phyloP scores from a whole-genome alignment of 2,329 filamentous ascomycete genomes.

The Aureobasidium sp. region DNA sequence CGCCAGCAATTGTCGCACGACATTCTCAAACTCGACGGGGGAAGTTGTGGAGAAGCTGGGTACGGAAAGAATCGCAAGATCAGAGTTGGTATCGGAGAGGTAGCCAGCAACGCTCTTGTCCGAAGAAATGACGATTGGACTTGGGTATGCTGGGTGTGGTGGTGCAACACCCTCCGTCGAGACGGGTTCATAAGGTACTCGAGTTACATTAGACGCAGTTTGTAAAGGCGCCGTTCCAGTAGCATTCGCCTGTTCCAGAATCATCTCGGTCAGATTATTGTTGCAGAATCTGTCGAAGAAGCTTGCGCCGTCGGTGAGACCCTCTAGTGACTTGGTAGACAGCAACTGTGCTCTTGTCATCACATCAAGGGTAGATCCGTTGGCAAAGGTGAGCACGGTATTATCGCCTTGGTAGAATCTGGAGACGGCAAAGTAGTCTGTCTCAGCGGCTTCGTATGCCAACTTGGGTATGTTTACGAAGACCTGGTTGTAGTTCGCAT shows the following conservation, averaged over 20 bases:
- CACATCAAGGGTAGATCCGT: slow-evolving; percentile 29
- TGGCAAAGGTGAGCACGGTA: slow-evolving; percentile 26
- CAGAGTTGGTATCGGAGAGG: slow-evolving; percentile 29
- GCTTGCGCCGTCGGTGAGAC: slow-evolving; percentile 32
- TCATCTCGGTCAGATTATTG: background rate
- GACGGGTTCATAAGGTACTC: slow-evolving; percentile 10
- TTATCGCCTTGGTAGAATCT: slow-evolving; percentile 16
- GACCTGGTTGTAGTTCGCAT: slow-evolving; percentile 35
- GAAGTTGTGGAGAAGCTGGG: slow-evolving; percentile 31
- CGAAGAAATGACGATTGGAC: background rate
- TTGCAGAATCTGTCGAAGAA: slow-evolving; percentile 36
- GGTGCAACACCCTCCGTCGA: slow-evolving; percentile 11
- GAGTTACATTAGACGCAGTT: slow-evolving; percentile 21
- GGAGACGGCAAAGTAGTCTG: background rate
- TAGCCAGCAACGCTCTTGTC: slow-evolving; percentile 4
- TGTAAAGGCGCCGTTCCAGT: slow-evolving; percentile 4
- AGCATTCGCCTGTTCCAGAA: background rate
- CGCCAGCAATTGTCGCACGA: slow-evolving; percentile 41
- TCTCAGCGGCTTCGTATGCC: slow-evolving; percentile 23
- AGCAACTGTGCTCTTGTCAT: slow-evolving; percentile 25
- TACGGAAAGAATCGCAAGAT: slow-evolving; percentile 43
- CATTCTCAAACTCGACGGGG: slow-evolving; percentile 31
- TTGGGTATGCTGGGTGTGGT: background rate
- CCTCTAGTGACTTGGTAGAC: slow-evolving; percentile 26
- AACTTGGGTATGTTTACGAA: slow-evolving; percentile 30